Evolutionary conservation across 352 stramenopile species (phyloP).

Genomic region (Elongisporangium prolatum): DNA sequence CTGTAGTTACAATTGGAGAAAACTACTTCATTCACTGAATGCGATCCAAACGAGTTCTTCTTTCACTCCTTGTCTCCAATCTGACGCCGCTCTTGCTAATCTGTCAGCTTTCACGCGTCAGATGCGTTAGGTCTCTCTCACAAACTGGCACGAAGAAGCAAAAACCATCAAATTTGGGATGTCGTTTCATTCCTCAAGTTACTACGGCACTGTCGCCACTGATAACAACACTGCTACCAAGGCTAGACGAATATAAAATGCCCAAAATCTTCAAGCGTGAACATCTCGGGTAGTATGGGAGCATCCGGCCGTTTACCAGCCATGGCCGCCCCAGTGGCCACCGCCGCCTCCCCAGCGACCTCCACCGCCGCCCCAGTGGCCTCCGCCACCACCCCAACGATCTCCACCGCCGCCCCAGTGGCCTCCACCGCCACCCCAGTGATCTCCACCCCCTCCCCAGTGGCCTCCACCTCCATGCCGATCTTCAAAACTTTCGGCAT

Average conservation of each 20-base stretch:
- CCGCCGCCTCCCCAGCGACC: not conserved
- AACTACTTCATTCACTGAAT: too few species aligned
- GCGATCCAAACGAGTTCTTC: too few species aligned
- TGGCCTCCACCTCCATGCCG: too few species aligned
- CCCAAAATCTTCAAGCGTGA: not conserved
- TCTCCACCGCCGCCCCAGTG: not conserved
- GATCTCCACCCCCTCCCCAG: too few species aligned
- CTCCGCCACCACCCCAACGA: not conserved
- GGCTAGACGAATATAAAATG: not conserved
- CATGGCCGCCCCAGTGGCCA: not conserved
- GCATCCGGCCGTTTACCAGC: not conserved
- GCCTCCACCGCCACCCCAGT: not conserved
- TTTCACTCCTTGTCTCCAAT: too few species aligned
- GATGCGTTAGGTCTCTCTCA: too few species aligned
- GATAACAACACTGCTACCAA: not conserved
- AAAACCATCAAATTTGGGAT: too few species aligned
- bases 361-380: not conserved
- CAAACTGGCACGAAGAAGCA: too few species aligned
- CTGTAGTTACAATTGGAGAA: too few species aligned
- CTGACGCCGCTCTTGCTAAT: too few species aligned
- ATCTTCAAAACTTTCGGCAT: too few species aligned
- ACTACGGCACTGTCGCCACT: not conserved
- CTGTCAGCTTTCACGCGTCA: too few species aligned
- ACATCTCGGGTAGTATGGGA: not conserved
- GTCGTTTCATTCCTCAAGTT: not conserved